Percentiles rank a stretch among this genome's conserved stretches.
These are phyloP conservation scores for Avicennia marina DNA, from an alignment of 257 asterid genomes.

Conservation along the genomic window DNA sequence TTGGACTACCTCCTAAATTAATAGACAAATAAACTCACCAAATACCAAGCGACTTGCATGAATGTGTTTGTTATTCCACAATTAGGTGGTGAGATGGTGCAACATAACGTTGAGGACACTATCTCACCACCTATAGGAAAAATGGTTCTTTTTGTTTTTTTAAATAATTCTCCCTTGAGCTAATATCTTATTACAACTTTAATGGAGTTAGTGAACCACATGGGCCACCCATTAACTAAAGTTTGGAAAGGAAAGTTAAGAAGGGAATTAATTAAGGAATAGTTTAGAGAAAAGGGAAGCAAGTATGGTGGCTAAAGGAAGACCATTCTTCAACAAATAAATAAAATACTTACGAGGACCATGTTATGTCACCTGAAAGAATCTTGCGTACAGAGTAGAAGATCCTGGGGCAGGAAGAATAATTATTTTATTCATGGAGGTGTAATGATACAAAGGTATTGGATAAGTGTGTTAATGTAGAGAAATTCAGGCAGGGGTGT, in stretches of 20 bases:
- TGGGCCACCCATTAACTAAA: constrained; percentile 46
- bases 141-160: no score
- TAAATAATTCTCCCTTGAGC: background rate
- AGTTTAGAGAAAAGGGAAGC: background rate
- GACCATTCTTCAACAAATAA: constrained; percentile 11
- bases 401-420: constrained; percentile 39
- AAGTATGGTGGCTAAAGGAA: background rate
- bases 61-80: constrained; percentile 14
- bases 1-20: constrained; percentile 38
- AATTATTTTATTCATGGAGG: constrained; percentile 26
- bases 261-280: background rate
- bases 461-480: constrained; percentile 33
- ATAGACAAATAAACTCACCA: constrained; percentile 33
- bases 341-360: constrained; percentile 35
- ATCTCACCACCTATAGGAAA: no score
- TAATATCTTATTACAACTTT: no score
- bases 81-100: constrained; percentile 35
- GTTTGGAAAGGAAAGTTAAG: constrained; percentile 16
- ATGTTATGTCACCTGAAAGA: constrained; percentile 56
- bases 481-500: constrained; percentile 49
- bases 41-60: no score
- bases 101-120: constrained; percentile 9
- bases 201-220: constrained; percentile 50
- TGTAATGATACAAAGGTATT: constrained; percentile 22
- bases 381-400: constrained; percentile 59